Evolutionary conservation across 176 grass and related monocot species (phyloP), one percentile per base, ranked within the genome.

Genomic region (Aegilops umbellulata): DNA sequence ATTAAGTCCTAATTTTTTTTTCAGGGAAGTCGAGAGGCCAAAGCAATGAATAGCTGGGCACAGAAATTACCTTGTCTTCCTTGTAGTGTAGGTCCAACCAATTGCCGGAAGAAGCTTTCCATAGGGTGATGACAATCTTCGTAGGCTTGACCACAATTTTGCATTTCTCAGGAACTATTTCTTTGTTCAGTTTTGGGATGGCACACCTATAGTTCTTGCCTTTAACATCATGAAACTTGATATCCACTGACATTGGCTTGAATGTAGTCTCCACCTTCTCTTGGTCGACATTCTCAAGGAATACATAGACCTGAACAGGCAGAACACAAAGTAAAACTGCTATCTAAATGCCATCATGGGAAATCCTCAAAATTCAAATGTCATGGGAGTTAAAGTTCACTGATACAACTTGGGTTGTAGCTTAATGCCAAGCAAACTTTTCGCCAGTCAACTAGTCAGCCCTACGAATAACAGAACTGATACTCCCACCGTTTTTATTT

Each of bases 171-270:
- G 96, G 88, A 86, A 92, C 86, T 84, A 95, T 94, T 86, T 94
- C 88, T 80, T 98, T 98, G 85, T 90, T 92, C 49, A 98, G 81
- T 78, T 94, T 98, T 34, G 90, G 86, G 86, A 95, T 90, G 32
- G 78, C 81, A 87, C 86, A 98, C 77, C 92, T 82, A 60, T 98
- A 98, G 71, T 95, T 95, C 60, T 98, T 98, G 46, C 92, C 92
- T 31, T 92, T 78, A n/a, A 98, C 84, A 81, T 98, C 88, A 82
- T 94, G 90, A 36, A 98, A 88, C 81, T 95, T 98, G 44, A 92
- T 84, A 73, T 95, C 96, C 53, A 95, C 79, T 63, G 90, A 94
- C 78, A 30, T 89, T 16, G 84, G 86, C 63, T 93, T 90, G 87
- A 95, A 93, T 76, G 27, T 61, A 79, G 91, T 65, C 58, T 89